Evolutionary conservation across 1,139 yeast species (phyloP).

Genomic region (Candida tetrigidarum): DNA sequence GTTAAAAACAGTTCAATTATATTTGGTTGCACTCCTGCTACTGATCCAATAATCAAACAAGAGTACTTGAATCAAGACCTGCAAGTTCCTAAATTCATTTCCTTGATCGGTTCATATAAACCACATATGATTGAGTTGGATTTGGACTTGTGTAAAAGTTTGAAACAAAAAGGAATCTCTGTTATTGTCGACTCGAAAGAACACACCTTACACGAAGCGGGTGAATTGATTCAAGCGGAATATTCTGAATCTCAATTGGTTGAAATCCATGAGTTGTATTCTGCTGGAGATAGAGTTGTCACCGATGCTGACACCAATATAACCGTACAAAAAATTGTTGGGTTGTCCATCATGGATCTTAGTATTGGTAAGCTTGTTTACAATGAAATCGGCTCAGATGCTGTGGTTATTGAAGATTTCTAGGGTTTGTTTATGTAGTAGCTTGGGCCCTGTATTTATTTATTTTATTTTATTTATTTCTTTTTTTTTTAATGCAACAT

Average conservation of each 20-base stretch:
- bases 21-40: conserved; percentile 64
- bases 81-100: conserved; percentile 44
- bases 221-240: conserved; percentile 57
- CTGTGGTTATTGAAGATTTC: conserved; percentile 18
- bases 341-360: conserved; percentile 65
- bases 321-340: conserved; percentile 57
- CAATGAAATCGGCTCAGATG: conserved; percentile 18
- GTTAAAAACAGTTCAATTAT: conserved; percentile 43
- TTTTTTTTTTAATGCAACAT: neutral
- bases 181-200: conserved; percentile 64
- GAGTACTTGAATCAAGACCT: conserved; percentile 36
- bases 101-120: conserved; percentile 70
- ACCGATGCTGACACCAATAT: conserved; percentile 25
- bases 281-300: conserved; percentile 12
- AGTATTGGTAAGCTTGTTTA: conserved; percentile 41
- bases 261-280: conserved; percentile 46
- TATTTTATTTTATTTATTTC: too few species aligned
- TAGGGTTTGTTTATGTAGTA: neutral
- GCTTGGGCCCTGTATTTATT: neutral
- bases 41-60: conserved; percentile 47
- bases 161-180: conserved; percentile 25
- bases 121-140: conserved; percentile 73
- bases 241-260: conserved; percentile 40
- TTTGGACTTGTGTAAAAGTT: conserved; percentile 34
- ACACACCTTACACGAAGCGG: conserved; percentile 64